These are phyloP conservation scores for Podila verticillata DNA, from an alignment of 192 early-diverging fungal species.

Conservation along the genomic window DNA sequence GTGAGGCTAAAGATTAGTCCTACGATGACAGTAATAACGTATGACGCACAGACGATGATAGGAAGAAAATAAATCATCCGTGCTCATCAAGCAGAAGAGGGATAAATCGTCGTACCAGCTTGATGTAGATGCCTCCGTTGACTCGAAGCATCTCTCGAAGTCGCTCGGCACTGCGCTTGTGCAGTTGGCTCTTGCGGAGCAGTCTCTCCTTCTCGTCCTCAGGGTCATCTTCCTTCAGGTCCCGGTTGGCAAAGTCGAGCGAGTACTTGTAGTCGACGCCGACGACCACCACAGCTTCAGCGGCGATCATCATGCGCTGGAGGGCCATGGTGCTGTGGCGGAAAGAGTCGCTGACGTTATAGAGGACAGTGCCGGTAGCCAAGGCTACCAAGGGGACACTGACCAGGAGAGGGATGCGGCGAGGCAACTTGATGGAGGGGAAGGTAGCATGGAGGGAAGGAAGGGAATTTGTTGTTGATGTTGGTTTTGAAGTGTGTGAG, in stretches of 20 bases:
- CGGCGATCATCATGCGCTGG: slow-evolving; percentile 33
- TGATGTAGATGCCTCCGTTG: slow-evolving; percentile 51
- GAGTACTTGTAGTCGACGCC: slow-evolving; percentile 46
- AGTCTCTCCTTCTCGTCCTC: slow-evolving; percentile 27
- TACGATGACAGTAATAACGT: not conserved
- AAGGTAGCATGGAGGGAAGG: not conserved
- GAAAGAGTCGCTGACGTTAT: slow-evolving; percentile 38
- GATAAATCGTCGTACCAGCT: slow-evolving; percentile 23
- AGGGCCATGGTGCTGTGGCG: slow-evolving; percentile 30
- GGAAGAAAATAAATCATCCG: not conserved
- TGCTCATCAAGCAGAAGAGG: not conserved
- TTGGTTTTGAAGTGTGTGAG: not conserved
- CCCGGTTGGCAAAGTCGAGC: slow-evolving; percentile 31
- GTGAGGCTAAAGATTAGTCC: not conserved
- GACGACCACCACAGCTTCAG: slow-evolving; percentile 29
- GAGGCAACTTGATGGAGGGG: slow-evolving; percentile 7
- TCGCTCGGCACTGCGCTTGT: slow-evolving; percentile 38
- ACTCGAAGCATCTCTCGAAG: slow-evolving; percentile 37
- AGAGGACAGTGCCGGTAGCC: slow-evolving; percentile 22
- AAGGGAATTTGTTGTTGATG: not conserved
- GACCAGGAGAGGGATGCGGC: slow-evolving; percentile 30
- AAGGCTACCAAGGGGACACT: slow-evolving; percentile 9
- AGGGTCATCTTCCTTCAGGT: slow-evolving; percentile 22
- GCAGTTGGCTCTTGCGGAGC: slow-evolving; percentile 34
- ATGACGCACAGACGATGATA: not conserved